Evolutionary conservation across 148 eudicot genomes (phyloP).

Genomic region (Rhododendron griersonianum): DNA sequence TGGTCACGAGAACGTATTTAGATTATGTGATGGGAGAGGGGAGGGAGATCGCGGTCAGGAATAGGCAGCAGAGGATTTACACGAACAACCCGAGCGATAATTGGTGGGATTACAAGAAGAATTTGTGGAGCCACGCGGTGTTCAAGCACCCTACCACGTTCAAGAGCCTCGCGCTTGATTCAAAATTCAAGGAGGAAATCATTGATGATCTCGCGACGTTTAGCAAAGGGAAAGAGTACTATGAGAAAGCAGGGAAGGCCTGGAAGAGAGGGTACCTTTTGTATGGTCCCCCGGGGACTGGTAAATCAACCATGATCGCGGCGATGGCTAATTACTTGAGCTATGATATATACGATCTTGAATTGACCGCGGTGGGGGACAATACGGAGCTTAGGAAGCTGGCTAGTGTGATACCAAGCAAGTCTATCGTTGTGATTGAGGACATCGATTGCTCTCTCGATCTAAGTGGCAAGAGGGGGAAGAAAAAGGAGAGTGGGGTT

Average conservation of each 20-base stretch:
- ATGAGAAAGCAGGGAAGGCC: slow-evolving; percentile 1
- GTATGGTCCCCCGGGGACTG: slow-evolving; percentile 26
- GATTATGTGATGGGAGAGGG: not conserved
- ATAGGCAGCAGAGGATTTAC: slow-evolving; percentile 10
- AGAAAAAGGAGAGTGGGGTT: slow-evolving; percentile 1
- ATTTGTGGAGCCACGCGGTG: not conserved
- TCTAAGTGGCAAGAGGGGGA: slow-evolving; percentile 25
- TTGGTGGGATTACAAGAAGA: not conserved
- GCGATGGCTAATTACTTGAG: slow-evolving; percentile 40
- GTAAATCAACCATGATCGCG: not conserved
- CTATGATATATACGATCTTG: slow-evolving; percentile 43
- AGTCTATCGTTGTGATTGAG: slow-evolving; percentile 45
- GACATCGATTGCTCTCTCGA: slow-evolving; percentile 49
- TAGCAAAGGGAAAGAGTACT: slow-evolving; percentile 19
- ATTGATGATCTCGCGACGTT: not conserved
- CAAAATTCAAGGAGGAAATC: not conserved
- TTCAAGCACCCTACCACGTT: slow-evolving; percentile 13
- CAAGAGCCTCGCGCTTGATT: not conserved
- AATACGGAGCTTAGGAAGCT: slow-evolving; percentile 33
- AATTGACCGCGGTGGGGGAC: slow-evolving; percentile 34
- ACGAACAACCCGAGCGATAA: not conserved
- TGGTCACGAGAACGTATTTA: not conserved
- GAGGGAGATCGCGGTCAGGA: not conserved
- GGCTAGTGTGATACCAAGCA: slow-evolving; percentile 31
- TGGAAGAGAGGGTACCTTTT: slow-evolving; percentile 57